Base-by-base conservation (phyloP, 192 early-diverging fungal species). In the Backusella sp. region DNA sequence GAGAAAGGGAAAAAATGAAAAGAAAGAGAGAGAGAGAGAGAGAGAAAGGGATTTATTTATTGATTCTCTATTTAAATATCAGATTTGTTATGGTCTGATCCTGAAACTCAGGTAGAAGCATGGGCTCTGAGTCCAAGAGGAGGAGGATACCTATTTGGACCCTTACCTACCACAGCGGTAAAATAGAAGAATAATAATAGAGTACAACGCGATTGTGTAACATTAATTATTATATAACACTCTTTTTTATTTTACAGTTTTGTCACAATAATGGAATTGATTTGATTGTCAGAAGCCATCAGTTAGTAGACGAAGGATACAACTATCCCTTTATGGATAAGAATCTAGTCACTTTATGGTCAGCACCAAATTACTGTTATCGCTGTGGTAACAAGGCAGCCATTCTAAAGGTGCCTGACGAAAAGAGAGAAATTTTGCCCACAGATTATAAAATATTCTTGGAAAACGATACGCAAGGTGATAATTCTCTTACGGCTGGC, bases 311-410 rank as follows among this genome's bases (percentile, higher is more conserved):
- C 53, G 80, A 81, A 67, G 80, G 80, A 6, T 81, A 77, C 37
- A 76, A 81, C 52, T 81, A 77, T 67, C 80, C 80, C 14, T 81
- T 81, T 74, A 23, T 73, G 42, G 92, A 95, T 76, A 91, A 94
- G 71, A 87, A 89, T 72, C 85, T 96, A 7, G 89, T 88, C 3
- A 96, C 94, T 0, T 91, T 96, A 8, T 96, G 94, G 94, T 94
- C 92, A 11, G 93, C 94, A 35, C 92, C 92, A 7, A 91, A 89
- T 65, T 95, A 96, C 75, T 96, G 95, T 81, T 94, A 94, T 75
- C 87, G 95, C 28, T 93, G 93, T 59, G 94, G 95, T 9, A 96
- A 96, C 73, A 79, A 92, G 79, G 95, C 94, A 5, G 91, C 91
- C 2, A 91, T 96, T 35, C 72, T 96, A 1, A 90, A 95, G 75